These are phyloP conservation scores for Simmondsia chinensis DNA, from an alignment of 148 eudicot species.

Conservation along the genomic window DNA sequence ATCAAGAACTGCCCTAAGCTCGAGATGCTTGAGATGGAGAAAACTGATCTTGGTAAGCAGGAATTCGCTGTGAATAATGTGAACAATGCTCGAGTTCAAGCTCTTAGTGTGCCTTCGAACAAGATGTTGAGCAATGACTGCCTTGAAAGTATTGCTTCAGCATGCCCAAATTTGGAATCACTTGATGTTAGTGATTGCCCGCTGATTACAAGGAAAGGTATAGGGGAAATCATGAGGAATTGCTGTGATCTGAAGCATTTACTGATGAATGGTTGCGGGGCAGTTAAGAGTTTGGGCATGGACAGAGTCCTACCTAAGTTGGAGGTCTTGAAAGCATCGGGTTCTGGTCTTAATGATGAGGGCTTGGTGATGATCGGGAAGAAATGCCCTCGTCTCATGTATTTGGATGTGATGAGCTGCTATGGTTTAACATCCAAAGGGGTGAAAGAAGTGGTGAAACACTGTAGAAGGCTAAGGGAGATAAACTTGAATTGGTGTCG, in stretches of 20 bases:
- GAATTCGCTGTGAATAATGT: constrained; percentile 12
- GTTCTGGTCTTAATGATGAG: constrained; percentile 41
- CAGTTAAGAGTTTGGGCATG: constrained; percentile 36
- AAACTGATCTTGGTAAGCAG: constrained; percentile 26
- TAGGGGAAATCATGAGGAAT: constrained; percentile 31
- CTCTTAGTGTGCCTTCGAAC: constrained; percentile 26
- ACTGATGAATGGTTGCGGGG: constrained; percentile 31
- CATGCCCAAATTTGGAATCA: constrained; percentile 48
- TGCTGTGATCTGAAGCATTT: constrained; percentile 33
- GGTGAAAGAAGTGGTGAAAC: constrained; percentile 25
- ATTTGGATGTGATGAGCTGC: constrained; percentile 45
- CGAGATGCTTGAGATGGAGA: constrained; percentile 35
- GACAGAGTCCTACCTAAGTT: constrained; percentile 32
- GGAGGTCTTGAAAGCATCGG: constrained; percentile 31
- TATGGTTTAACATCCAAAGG: constrained; percentile 24
- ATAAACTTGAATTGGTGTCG: constrained; percentile 41
- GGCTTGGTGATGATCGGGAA: constrained; percentile 36
- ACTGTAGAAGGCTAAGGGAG: constrained; percentile 42
- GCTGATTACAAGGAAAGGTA: constrained; percentile 31
- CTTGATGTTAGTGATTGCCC: constrained; percentile 40
- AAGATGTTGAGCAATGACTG: constrained; percentile 30
- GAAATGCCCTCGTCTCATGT: constrained; percentile 34
- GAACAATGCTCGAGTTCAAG: constrained; percentile 20
- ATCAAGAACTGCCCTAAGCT: constrained; percentile 36
- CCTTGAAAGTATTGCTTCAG: constrained; percentile 29